Evolutionary conservation across 148 eudicot genomes (phyloP).

Genomic region (Rhododendron ferrugineum): DNA sequence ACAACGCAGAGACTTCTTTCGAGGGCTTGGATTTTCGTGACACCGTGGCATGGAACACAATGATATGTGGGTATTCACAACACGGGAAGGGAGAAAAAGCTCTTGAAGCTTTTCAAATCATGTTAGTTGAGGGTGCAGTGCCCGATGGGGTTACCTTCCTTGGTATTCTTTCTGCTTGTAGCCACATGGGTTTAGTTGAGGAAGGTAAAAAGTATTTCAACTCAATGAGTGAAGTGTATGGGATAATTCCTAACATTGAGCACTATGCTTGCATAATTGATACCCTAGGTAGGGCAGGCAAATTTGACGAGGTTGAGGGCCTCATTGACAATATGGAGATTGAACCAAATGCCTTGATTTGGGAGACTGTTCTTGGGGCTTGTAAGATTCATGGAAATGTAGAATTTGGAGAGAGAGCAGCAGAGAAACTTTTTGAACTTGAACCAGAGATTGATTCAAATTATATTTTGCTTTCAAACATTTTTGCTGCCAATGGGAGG

Average conservation of each 20-base stretch:
- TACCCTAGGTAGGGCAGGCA: conserved; percentile 42
- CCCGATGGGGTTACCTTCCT: conserved; percentile 43
- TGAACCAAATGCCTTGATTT: conserved; percentile 29
- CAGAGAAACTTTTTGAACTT: conserved; percentile 30
- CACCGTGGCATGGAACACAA: conserved; percentile 44
- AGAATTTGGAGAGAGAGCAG: conserved; percentile 38
- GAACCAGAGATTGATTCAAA: conserved; percentile 32
- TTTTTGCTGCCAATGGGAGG: conserved; percentile 36
- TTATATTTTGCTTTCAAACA: conserved; percentile 35
- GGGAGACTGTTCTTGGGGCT: conserved; percentile 48
- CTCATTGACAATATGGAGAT: conserved; percentile 33
- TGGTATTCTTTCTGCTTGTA: conserved; percentile 47
- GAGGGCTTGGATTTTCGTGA: conserved; percentile 20
- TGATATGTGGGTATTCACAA: conserved; percentile 31
- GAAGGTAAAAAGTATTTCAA: conserved; percentile 31
- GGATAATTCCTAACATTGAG: conserved; percentile 28
- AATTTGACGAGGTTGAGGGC: conserved; percentile 31
- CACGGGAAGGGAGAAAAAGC: conserved; percentile 36
- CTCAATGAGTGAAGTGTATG: conserved; percentile 32
- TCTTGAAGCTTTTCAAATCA: conserved; percentile 26
- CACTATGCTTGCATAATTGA: conserved; percentile 47
- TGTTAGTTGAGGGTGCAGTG: conserved; percentile 25
- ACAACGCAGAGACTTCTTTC: conserved; percentile 33
- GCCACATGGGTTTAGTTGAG: conserved; percentile 39
- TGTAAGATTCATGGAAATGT: conserved; percentile 37